phyloP scores from a whole-genome alignment of 83 land plant genomes.

The Picea engelmannii region DNA sequence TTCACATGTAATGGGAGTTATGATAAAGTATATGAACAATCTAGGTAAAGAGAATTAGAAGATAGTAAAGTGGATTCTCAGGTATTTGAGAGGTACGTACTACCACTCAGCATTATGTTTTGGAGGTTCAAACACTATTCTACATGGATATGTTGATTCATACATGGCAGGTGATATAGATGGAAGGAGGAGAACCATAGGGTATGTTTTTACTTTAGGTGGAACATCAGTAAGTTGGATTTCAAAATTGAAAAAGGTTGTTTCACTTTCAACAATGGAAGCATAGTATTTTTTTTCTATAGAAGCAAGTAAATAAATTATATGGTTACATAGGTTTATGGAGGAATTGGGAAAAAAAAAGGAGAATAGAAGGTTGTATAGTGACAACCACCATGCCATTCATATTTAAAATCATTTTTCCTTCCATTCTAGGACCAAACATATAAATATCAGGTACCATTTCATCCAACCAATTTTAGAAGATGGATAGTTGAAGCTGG shows the following conservation, averaged over 20 bases:
- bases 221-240: neutral
- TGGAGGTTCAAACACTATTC: no score
- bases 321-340: neutral
- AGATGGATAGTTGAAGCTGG: no score
- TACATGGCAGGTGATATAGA: conserved; percentile 2
- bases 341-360: neutral
- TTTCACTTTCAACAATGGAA: conserved; percentile 9
- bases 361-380: no score
- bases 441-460: no score
- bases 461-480: no score
- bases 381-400: no score
- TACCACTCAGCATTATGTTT: neutral
- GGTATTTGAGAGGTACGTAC: neutral
- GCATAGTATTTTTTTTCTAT: neutral
- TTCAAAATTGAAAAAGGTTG: neutral
- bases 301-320: neutral
- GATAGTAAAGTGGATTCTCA: neutral
- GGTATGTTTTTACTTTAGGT: neutral
- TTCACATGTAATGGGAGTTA: neutral
- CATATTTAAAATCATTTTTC: no score
- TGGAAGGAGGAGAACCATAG: neutral
- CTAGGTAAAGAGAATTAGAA: neutral
- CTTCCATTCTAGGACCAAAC: no score
- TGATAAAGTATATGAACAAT: neutral
- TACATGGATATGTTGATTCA: neutral